These are phyloP conservation scores for Pseudogymnoascus sp. DNA, from an alignment of 2,329 filamentous ascomycete species.

Conservation along the genomic window DNA sequence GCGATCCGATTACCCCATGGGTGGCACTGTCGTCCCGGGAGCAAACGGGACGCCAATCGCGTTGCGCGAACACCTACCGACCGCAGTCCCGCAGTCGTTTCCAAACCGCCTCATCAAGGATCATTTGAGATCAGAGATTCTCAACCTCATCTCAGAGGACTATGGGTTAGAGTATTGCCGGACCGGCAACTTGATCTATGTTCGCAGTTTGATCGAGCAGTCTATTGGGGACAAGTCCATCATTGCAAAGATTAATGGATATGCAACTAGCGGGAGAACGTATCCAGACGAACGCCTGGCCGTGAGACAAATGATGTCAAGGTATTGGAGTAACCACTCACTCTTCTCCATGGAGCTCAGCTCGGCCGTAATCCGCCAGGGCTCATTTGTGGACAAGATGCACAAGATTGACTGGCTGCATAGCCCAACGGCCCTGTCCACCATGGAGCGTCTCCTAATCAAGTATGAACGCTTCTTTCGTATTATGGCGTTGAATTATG, in stretches of 20 bases:
- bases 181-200: slow-evolving; percentile 26
- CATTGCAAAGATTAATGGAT: slow-evolving; percentile 36
- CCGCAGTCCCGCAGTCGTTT: slow-evolving; percentile 36
- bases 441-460: slow-evolving; percentile 52
- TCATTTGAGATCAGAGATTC: slow-evolving; percentile 36
- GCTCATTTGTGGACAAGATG: slow-evolving; percentile 65
- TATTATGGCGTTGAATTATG: slow-evolving; percentile 44
- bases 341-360: slow-evolving; percentile 56
- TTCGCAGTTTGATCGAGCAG: slow-evolving; percentile 43
- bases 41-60: slow-evolving; percentile 41
- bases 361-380: slow-evolving; percentile 57
- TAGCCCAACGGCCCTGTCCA: slow-evolving; percentile 53
- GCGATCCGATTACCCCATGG: slow-evolving; percentile 45
- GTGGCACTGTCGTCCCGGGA: slow-evolving; percentile 55
- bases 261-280: slow-evolving; percentile 15
- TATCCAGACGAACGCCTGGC: slow-evolving; percentile 33
- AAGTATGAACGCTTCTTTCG: slow-evolving; percentile 58
- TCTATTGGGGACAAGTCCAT: slow-evolving; percentile 33
- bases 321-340: slow-evolving; percentile 61
- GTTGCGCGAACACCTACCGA: slow-evolving; percentile 21
- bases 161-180: background rate
- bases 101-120: slow-evolving; percentile 49
- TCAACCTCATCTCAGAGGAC: slow-evolving; percentile 26
- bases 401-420: slow-evolving; percentile 68
- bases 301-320: slow-evolving; percentile 58